Evolutionary conservation across 139 green algal species (phyloP).

Genomic region (Auxenochlorella protothecoides): DNA sequence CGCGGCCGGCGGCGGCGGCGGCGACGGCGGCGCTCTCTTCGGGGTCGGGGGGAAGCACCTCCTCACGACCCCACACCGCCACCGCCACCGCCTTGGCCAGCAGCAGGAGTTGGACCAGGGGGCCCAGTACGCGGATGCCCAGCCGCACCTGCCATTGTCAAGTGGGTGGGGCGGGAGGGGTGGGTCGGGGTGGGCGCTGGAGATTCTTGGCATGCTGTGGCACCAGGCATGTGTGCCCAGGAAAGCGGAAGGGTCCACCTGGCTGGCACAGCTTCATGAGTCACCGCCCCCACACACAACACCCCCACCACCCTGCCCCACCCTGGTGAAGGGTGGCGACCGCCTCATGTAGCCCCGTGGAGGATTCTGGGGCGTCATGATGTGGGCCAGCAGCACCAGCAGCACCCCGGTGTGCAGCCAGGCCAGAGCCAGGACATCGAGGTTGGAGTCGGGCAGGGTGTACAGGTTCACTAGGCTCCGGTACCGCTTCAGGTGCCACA

Average conservation of each 20-base stretch:
- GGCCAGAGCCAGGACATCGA: constrained; percentile 40
- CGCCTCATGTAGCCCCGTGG: constrained; percentile 1
- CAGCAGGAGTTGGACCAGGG: constrained; percentile 31
- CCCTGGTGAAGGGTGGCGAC: not conserved
- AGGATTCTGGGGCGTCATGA: not conserved
- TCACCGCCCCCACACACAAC: not conserved
- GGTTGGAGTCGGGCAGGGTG: constrained; percentile 27
- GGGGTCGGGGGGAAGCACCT: constrained; percentile 15
- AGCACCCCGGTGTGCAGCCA: constrained; percentile 2
- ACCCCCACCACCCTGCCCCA: not conserved
- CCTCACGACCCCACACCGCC: constrained; percentile 33
- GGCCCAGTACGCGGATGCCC: constrained; percentile 1
- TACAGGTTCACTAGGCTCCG: constrained; percentile 4
- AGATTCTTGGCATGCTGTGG: not conserved
- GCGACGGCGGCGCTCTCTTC: not conserved
- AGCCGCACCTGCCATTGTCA: not conserved
- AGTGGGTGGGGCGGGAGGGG: not conserved
- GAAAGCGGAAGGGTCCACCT: not conserved
- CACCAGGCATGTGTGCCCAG: not conserved
- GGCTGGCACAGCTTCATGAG: too few species aligned
- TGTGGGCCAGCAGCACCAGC: constrained; percentile 6
- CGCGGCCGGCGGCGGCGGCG: not conserved
- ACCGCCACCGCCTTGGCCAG: constrained; percentile 46
- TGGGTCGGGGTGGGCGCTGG: not conserved
- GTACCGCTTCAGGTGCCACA: constrained; percentile 1